Base-by-base conservation (phyloP, 177 flowering plant species). In the Vitis hybrid region DNA sequence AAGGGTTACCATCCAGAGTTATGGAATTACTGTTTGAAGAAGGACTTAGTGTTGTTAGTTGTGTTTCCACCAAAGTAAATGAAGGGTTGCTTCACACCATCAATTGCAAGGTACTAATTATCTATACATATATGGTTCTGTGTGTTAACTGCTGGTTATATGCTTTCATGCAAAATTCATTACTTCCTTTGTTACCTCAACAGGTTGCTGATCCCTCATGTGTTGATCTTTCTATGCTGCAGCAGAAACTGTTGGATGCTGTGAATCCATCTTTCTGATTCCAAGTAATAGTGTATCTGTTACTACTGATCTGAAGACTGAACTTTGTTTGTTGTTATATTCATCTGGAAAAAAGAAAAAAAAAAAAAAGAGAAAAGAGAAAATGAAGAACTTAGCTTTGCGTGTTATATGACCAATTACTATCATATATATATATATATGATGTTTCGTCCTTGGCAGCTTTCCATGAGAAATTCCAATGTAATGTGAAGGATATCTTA, bases 21-120 rank as follows among this genome's bases (percentile, higher is more conserved):
- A 52, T 88, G 5, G 56, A 76, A 20, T 31, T 71, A 2, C 34
- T 88, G 16, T 54, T 78, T 48, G 80, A 78, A 59, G 77, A 81
- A 76, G 87, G 86, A 5, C 80, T 84, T 22, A 34, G 45, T 56
- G 77, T 83, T 18, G 61, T 79, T 22, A 74, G 69, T 19, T 84
- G 85, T 66, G 50, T 70, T 65, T 85, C 81, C 10, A 73, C 82
- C 31, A 72, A 63, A 66, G 78, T 68, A 12, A 70, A 82, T 61
- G 78, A 75, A 22, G 69, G 68, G 56, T 65, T 67, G 14, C 22
- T 75, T 45, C 77, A 81, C 74, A 76, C 78, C 1, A 81, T 86
- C 45, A 81, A 75, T 50, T 61, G 74, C 0, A 78, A 86, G 90
- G 90, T 86, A 76, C 16, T 39, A 8, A 8, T 39, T 39, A 39